Evolutionary conservation across 805 yeast genomes (phyloP), one percentile per base, ranked within the genome.

Genomic region (Aciculoconidium aculeatum): DNA sequence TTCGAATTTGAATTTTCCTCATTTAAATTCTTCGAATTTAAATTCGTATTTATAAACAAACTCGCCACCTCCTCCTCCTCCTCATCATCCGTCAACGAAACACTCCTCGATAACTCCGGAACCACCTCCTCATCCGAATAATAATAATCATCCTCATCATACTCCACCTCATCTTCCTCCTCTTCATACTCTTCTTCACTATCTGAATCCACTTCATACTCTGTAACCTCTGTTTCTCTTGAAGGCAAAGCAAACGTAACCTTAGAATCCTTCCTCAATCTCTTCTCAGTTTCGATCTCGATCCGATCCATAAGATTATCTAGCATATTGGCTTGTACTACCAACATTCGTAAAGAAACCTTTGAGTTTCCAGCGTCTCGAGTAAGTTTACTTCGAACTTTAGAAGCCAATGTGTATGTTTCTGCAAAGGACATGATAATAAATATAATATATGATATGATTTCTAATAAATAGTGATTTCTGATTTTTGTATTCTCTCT

Each of bases 311-410:
- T 76, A 30, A 80, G 49, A 37, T 61, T 65, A 46, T 80, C 87
- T 39, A 80, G 64, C 61, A 80, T 57, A 50, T 80, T 80, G 12
- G 87, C 86, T 52, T 80, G 87, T 22, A 75, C 67, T 3, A 80
- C 84, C 21, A 80, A 62, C 28, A 63, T 57, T 27, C 82, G 63
- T 28, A 80, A 61, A 31, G 74, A 58, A 17, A 77, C 70, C 42
- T 76, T 79, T 9, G 70, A 68, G 39, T 66, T 65, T 15, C 70
- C 52, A 5, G 84, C 83, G 42, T 79, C 83, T 32, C 55, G 61
- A 24, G 82, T 75, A 15, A 80, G 67, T 56, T 77, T 80, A 11
- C 65, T 44, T 46, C 80, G 74, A 19, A 80, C 88, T 42, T 63
- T 69, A 22, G 80, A 67, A 14, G 86, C 86, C 31, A 80, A 62